Conservation (phyloP, 1,139 yeast species). For the Saccharomyces hybrid region DNA sequence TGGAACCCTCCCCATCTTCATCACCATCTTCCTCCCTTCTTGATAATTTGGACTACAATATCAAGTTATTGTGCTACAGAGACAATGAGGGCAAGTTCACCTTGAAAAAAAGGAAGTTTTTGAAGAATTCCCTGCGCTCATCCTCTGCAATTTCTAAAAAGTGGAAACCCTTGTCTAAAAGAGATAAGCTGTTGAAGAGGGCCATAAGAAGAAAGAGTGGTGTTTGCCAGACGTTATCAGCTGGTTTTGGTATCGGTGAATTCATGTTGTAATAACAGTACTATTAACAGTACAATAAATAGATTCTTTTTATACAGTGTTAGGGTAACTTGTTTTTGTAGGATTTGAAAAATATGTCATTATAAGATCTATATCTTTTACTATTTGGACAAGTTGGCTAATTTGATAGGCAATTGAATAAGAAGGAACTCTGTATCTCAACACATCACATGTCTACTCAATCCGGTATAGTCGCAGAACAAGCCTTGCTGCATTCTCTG, state of each 20-base stretch:
- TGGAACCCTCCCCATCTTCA: background rate
- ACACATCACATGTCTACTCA: conserved; percentile 50
- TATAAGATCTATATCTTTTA: too few species aligned
- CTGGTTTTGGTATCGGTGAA: conserved; percentile 29
- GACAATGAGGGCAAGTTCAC: conserved; percentile 28
- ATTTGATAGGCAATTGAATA: background rate
- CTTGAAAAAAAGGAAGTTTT: conserved; percentile 11
- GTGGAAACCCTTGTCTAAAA: conserved; percentile 12
- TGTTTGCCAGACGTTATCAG: conserved; percentile 29
- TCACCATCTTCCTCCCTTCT: background rate
- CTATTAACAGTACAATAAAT: background rate
- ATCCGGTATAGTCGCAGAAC: conserved; percentile 57
- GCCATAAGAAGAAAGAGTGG: conserved; percentile 30
- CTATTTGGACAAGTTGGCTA: too few species aligned
- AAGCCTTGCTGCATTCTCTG: conserved; percentile 32
- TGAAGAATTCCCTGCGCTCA: background rate
- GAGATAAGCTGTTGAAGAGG: conserved; percentile 10
- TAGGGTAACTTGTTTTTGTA: conserved; percentile 5
- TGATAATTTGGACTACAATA: background rate
- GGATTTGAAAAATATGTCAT: background rate
- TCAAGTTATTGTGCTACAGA: conserved; percentile 18
- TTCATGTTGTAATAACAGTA: conserved; percentile 23
- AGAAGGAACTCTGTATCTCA: background rate
- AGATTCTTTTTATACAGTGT: conserved; percentile 2
- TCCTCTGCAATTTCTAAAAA: conserved; percentile 9